These are phyloP conservation scores for Fusarium paranaense DNA, from an alignment of 2,329 filamentous ascomycete species.

Conservation along the genomic window DNA sequence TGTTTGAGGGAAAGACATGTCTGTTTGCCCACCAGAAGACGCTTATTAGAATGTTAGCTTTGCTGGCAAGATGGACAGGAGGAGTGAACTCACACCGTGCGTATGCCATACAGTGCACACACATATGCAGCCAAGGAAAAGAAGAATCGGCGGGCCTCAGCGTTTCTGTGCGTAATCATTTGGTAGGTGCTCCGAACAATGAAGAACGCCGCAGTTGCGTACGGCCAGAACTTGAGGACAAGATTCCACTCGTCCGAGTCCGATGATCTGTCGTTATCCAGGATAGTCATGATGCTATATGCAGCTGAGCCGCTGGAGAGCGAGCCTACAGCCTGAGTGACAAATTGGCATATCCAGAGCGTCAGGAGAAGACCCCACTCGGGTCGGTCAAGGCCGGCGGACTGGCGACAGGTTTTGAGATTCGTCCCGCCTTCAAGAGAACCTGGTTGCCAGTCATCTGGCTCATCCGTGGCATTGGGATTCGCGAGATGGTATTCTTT, in stretches of 20 bases:
- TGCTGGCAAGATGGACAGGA: background rate
- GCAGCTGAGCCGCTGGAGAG: background rate
- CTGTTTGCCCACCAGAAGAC: conserved; percentile 3
- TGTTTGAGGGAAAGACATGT: background rate
- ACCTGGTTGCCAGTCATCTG: background rate
- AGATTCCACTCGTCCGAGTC: background rate
- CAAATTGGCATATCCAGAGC: background rate
- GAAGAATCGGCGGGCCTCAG: background rate
- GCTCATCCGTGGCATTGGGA: background rate
- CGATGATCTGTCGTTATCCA: background rate
- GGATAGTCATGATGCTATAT: background rate
- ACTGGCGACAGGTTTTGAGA: conserved; percentile 1
- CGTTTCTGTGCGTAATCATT: background rate
- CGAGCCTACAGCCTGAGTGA: background rate
- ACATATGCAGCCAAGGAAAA: conserved; percentile 1
- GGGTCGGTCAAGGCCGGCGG: background rate
- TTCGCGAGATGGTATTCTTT: conserved; percentile 1
- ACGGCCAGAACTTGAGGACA: background rate
- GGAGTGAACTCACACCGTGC: background rate
- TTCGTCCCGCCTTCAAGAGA: conserved; percentile 1
- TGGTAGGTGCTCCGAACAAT: conserved; percentile 2
- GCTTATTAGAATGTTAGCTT: background rate
- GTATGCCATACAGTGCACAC: background rate
- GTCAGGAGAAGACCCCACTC: background rate
- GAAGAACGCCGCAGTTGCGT: background rate